Evolutionary conservation across 306 rosid species (phyloP), one percentile per base, ranked within the genome.

Genomic region (Crotalaria pallida): DNA sequence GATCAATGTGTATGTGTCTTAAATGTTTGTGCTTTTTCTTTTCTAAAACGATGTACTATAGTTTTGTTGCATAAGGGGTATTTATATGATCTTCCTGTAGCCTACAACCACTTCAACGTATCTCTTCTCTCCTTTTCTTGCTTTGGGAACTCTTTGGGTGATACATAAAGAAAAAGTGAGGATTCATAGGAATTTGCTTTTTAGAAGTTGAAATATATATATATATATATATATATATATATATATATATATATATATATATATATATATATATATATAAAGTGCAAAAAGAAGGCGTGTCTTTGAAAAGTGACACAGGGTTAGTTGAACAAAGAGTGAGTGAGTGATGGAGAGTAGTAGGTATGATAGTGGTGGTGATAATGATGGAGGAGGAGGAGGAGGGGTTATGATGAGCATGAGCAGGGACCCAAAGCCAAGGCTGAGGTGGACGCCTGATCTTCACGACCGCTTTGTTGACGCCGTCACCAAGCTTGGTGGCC

Each of bases 401-500:
- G 96, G 88, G 41, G 84, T 87, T 75, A 81, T 87, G 85, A 87
- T 88, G 98, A 88, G 85, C 67, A 88, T 91, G 99, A 91, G 89
- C 2, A 84, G 99, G 83, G 99, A 94, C 77, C 89, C 99, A 0
- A 94, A 94, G 65, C 97, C 99, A 0, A 81, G 99, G 82, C 81
- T 94, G 8, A 81, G 97, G 73, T 94, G 99, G 99, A 94, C 99
- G 38, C 67, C 92, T 65, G 97, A 91, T 84, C 97, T 94, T 50
- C 97, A 94, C 41, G 91, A 89, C 53, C 93, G 96, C 7, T 94
- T 94, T 52, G 91, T 91, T 1, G 96, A 91, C 16, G 96, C 97
- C 6, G 99, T 94, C 76, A 86, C 96, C 40, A 94, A 94, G 76
- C 99, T 94, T 65, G 99, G 99, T 76, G 99, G 97, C 79, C 96